Percentiles rank a stretch among this genome's conserved stretches.
Conservation (phyloP, 441 rosid species). For the Erodium texanum region DNA sequence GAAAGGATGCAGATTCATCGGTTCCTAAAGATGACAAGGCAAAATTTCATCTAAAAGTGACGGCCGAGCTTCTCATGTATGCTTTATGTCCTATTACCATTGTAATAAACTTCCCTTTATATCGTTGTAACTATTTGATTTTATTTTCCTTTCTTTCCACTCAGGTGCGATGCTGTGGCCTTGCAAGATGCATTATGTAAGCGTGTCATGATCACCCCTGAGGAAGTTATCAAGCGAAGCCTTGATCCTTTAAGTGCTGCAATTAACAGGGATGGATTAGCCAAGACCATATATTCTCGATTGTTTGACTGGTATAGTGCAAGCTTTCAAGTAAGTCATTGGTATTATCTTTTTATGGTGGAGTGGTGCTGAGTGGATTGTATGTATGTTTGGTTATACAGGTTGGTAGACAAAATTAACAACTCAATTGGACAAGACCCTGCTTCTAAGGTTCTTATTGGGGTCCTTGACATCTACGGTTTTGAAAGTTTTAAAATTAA, state of each 20-base stretch:
- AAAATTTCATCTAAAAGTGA: constrained; percentile 71
- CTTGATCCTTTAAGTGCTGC: constrained; percentile 75
- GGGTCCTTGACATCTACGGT: constrained; percentile 83
- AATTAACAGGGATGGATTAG: constrained; percentile 68
- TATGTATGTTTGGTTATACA: constrained; percentile 24
- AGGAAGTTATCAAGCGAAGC: constrained; percentile 73
- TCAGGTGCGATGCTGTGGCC: constrained; percentile 55
- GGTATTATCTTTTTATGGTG: background rate
- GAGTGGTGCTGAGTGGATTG: constrained; percentile 6
- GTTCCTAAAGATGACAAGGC: constrained; percentile 71
- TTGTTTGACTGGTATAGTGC: constrained; percentile 61
- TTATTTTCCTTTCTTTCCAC: constrained; percentile 10
- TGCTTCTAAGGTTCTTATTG: constrained; percentile 58
- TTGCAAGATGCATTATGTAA: constrained; percentile 85
- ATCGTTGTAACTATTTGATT: background rate
- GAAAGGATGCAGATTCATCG: constrained; percentile 74
- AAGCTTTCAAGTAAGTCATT: background rate
- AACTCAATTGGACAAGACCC: constrained; percentile 73
- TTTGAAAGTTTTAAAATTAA: constrained; percentile 92
- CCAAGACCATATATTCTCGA: constrained; percentile 77
- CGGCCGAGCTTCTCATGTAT: constrained; percentile 88
- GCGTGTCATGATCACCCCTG: constrained; percentile 85
- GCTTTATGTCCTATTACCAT: constrained; percentile 7
- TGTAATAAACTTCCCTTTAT: background rate
- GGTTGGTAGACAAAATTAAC: constrained; percentile 74